Percentiles rank a stretch among this genome's conserved stretches.
Conservation (phyloP, 257 asterid species). For the Nicotiana tabacum region DNA sequence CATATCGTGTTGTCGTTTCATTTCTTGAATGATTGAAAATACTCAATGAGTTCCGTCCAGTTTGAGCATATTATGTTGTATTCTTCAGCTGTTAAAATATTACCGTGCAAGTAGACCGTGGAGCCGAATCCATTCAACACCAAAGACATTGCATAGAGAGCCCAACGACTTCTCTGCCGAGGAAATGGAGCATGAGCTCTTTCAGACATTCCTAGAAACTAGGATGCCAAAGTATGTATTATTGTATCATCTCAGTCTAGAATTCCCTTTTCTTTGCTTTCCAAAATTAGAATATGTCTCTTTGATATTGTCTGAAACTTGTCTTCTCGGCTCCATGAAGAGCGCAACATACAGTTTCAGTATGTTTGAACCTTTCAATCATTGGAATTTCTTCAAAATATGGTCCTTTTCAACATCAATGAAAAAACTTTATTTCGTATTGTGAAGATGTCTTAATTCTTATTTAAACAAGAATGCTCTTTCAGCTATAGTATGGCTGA, state of each 20-base stretch:
- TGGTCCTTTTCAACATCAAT: no score
- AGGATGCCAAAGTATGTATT: constrained; percentile 51
- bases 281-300: neutral
- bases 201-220: constrained; percentile 34
- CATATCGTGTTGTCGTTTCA: neutral
- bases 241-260: neutral
- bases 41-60: neutral
- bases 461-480: neutral
- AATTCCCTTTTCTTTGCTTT: neutral
- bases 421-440: no score
- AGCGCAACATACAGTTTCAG: neutral
- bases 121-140: constrained; percentile 39
- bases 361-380: neutral
- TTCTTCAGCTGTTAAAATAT: constrained; percentile 46
- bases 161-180: constrained; percentile 39
- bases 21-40: neutral
- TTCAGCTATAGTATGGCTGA: constrained; percentile 50
- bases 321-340: neutral
- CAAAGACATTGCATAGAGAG: constrained; percentile 30
- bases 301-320: neutral
- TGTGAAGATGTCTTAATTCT: no score
- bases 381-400: no score
- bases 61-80: neutral
- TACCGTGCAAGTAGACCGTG: constrained; percentile 65
- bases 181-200: constrained; percentile 54